A percentile compares a stretch with the other conserved stretches of the same genome.
Evolutionary conservation across 805 yeast genomes (phyloP).

Genomic region (Wickerhamomyces alni): DNA sequence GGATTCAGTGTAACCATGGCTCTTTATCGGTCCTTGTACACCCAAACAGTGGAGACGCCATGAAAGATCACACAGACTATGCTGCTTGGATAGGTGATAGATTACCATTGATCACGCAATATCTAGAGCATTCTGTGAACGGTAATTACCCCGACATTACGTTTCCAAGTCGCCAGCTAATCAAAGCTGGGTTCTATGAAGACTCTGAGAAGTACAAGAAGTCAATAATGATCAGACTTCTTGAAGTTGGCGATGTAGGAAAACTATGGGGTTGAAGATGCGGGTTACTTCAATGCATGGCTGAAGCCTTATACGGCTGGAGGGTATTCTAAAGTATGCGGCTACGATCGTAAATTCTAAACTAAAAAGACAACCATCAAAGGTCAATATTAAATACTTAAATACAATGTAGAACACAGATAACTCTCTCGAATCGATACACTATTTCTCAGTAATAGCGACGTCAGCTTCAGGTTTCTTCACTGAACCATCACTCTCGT

Average conservation of each 20-base stretch:
- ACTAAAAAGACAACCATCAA: too few relatives aligned
- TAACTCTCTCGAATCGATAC: too few relatives aligned
- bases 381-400: too few relatives aligned
- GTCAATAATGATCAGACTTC: slow-evolving; percentile 9
- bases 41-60: slow-evolving; percentile 36
- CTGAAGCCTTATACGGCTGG: too few relatives aligned
- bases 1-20: slow-evolving; percentile 43
- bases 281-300: too few relatives aligned
- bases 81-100: slow-evolving; percentile 50
- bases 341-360: too few relatives aligned
- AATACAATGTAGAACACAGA: too few relatives aligned
- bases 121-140: neutral
- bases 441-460: neutral
- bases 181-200: slow-evolving; percentile 8
- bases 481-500: neutral
- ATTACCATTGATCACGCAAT: slow-evolving; percentile 15
- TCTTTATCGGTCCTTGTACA: slow-evolving; percentile 45
- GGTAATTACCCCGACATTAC: slow-evolving; percentile 8
- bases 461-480: slow-evolving; percentile 1
- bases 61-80: slow-evolving; percentile 40
- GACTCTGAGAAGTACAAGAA: slow-evolving; percentile 6
- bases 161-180: slow-evolving; percentile 9
- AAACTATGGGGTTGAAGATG: slow-evolving; percentile 5
- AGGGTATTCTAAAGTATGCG: too few relatives aligned
- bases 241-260: slow-evolving; percentile 6